Evolutionary conservation across 78 protist genomes (phyloP), one percentile per base, ranked within the genome.

Genomic region (Dictyostelium firmibasis): DNA sequence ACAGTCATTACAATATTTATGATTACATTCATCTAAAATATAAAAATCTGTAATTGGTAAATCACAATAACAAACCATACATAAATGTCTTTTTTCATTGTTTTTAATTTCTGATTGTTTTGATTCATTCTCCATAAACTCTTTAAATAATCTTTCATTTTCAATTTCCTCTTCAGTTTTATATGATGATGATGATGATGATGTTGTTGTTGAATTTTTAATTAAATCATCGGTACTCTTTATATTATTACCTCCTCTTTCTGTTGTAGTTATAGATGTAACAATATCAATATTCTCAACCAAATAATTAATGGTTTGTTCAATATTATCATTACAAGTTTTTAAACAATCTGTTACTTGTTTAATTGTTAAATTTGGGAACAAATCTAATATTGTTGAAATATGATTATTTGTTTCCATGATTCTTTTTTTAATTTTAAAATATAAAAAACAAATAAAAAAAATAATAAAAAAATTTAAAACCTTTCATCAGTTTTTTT

Each of bases 21-120:
- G 94, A 27, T 89, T 76, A 69, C 94, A 89, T 31, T 89, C 94
- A 81, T 89, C 94, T 23, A 89, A 14, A 6, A 89, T 89, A 70
- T 89, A 89, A 43, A 89, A 89, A 18, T 89, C 44, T 8, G 72
- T 78, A 31, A 89, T 89, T 16, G 62, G 35, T 18, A 81, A 35
- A 11, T 89, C 94, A 20, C 53, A 38, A 57, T 29, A 81, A 89
- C 94, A 89, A 33, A 89, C 82, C 36, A 27, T 33, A 67, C 94
- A 89, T 29, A 38, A 33, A 44, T 89, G 83, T 11, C 6, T 43
- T 62, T 81, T 78, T 7, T 18, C 35, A 38, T 8, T 29, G 33
- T 89, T 33, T n/a, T 43, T 18, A n/a, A 14, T 84, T 6, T 89
- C 82, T 27, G 20, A 23, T 69, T 81, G 47, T 3, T n/a, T 13